Evolutionary conservation across 2,329 filamentous ascomycete species (phyloP), one percentile per base, ranked within the genome.

Genomic region (Chrysoporthe austroafricana): DNA sequence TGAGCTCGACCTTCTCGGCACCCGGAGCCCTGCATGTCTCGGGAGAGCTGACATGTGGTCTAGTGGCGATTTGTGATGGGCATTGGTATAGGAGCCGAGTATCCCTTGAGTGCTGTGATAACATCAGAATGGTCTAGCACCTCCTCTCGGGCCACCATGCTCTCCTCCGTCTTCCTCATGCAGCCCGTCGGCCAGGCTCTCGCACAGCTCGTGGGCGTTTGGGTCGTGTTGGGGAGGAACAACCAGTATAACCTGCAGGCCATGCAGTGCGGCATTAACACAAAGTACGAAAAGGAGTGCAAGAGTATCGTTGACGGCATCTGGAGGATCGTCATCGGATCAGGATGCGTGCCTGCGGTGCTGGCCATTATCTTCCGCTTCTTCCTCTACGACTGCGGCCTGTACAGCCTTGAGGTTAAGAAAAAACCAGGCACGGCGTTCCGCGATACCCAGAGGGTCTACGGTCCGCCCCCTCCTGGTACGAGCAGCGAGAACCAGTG

Each of bases 111-210:
- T 57, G 88, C 89, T 0, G 86, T 91, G 9, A 91, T 92, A 44
- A 90, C 88, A 0, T 85, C 89, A 0, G 90, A 91, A 81, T 91
- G 84, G 80, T 80, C 84, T 5, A 86, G 83, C 64, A 90, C 87
- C 0, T 85, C 84, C 60, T 88, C 88, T n/a, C 81, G 89, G 61
- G 86, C 85, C n/a, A 86, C 83, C 26, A 91, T 91, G 89, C 80
- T 91, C 71, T 86, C 89, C 6, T 84, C 84, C 3, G 88, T 91
- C 43, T 91, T 91, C 74, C 82, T 90, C 72, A 90, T 90, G 85
- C 89, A 91, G 71, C 88, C 89, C 1, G 78, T 91, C 9, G 89
- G 89, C 6, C 89, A 91, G 73, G 85, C 90, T 1, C 80, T 89
- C 1, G 88, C 88, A 16, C 88, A 90, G 70, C 76, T 90, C 5